Base-by-base conservation (phyloP, 1,284 basidiomycete species). In the Calocybe gambosa region DNA sequence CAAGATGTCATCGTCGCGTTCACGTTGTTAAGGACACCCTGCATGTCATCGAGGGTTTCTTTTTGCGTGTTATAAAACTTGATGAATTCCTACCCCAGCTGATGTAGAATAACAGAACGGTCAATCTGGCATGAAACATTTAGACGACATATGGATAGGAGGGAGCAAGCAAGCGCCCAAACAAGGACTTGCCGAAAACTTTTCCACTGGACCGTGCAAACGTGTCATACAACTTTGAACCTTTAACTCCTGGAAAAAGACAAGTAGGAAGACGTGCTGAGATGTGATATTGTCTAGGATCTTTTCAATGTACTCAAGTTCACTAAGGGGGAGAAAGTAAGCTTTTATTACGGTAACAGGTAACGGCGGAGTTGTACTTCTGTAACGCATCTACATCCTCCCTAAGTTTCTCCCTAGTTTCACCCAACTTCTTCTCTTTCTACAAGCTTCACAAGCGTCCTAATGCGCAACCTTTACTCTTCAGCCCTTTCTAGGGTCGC, bases 371-470 rank as follows among this genome's bases (percentile, higher is more conserved):
- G 1, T 23, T 13, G 4, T n/a, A 43, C 40, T 10, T 29, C n/a
- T 43, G 23, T 16, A 46, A 23, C 0, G 37, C 12, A 6, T 39
- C 12, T 23, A 50, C 40, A 15, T 46, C 42, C 8, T 47, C 10
- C 2, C 42, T 20, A 1, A 51, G 15, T 25, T 45, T 45, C 2
- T 15, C 46, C 3, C 34, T 19, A 2, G 45, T 42, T 12, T 51
- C 50, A 19, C 45, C 46, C 8, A 16, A 12, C 18, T 42, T 50
- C 31, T 47, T 50, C 5, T 37, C 46, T n/a, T 50, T 47, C 46
- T 33, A 51, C 33, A 16, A 48, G 35, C 5, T 25, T 28, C 2
- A 48, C 31, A 8, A 51, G 31, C 10, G 36, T 45, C 43, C 39
- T 39, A 35, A 51, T 45, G 5, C 50, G 50, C 3, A 42, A 7